These are phyloP conservation scores for Trematosphaeria pertusa DNA, from an alignment of 2,329 filamentous ascomycete species.

Conservation along the genomic window DNA sequence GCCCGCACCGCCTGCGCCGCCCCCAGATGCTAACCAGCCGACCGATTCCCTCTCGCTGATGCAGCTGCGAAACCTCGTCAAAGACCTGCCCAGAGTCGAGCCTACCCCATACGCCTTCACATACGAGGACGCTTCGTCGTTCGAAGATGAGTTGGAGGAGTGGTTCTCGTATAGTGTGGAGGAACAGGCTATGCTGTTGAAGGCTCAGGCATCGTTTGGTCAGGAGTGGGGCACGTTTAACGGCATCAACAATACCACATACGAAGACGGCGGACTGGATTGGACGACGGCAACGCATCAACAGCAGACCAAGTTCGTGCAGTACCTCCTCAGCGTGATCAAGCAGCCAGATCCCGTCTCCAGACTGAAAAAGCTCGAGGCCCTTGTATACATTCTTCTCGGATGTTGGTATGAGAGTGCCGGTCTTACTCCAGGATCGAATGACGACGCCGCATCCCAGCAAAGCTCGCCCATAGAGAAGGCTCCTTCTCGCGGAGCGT, in stretches of 20 bases:
- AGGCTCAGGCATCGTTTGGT: conserved; percentile 78
- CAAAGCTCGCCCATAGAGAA: conserved; percentile 13
- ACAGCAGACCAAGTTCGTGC: conserved; percentile 64
- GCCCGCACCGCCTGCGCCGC: conserved; percentile 45
- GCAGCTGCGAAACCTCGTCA: conserved; percentile 55
- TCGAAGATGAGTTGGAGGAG: conserved; percentile 91
- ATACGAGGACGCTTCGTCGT: conserved; percentile 59
- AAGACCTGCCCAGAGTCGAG: conserved; percentile 52
- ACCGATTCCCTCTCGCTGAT: conserved; percentile 56
- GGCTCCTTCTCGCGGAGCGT: conserved; percentile 20
- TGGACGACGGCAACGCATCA: conserved; percentile 73
- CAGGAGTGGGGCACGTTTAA: conserved; percentile 66
- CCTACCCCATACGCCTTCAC: conserved; percentile 76
- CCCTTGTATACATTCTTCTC: conserved; percentile 55
- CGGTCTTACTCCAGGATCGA: conserved; percentile 35
- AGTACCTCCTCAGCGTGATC: conserved; percentile 47
- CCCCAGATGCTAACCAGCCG: conserved; percentile 39
- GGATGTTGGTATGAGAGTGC: conserved; percentile 60
- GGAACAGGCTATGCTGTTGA: conserved; percentile 80
- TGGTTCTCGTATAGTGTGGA: conserved; percentile 95
- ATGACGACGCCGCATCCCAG: conserved; percentile 18
- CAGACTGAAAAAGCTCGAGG: conserved; percentile 49
- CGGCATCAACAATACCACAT: conserved; percentile 47
- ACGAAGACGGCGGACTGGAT: conserved; percentile 55
- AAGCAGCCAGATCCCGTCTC: conserved; percentile 33